Evolutionary conservation across 768 basidiomycete species (phyloP).

Genomic region (Inosperma sp.): DNA sequence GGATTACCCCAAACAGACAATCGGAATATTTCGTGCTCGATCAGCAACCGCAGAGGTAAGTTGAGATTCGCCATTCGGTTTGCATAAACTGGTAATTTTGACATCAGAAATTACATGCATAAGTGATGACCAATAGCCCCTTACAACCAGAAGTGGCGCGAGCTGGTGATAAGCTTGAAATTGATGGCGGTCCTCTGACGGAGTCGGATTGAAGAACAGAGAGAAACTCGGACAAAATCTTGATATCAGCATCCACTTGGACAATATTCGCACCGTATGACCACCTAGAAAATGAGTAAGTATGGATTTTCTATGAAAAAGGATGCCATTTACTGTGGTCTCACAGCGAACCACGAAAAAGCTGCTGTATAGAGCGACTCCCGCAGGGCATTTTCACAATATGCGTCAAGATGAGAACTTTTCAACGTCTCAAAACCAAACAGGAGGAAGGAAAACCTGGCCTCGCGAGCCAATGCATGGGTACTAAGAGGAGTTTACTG

Average conservation of each 20-base stretch:
- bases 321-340: conserved; percentile 72
- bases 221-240: conserved; percentile 79
- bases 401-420: conserved; percentile 79
- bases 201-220: conserved; percentile 71
- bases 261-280: conserved; percentile 92
- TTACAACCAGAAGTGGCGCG: conserved; percentile 44
- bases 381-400: conserved; percentile 72
- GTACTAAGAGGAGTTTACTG: conserved; percentile 48
- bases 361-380: conserved; percentile 74
- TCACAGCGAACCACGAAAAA: conserved; percentile 88
- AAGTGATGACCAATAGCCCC: conserved; percentile 14
- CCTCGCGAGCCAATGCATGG: conserved; percentile 86
- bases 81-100: conserved; percentile 44
- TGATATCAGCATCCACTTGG: conserved; percentile 85
- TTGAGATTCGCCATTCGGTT: conserved; percentile 62
- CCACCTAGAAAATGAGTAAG: conserved; percentile 59
- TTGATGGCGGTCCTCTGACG: conserved; percentile 50
- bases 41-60: conserved; percentile 72
- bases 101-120: not conserved
- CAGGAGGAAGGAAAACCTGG: conserved; percentile 82
- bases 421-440: conserved; percentile 92
- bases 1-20: conserved; percentile 91
- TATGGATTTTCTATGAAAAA: not conserved
- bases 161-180: conserved; percentile 58
- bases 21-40: conserved; percentile 87